Percentiles rank a stretch among this genome's conserved stretches.
Conservation (phyloP, 2,329 filamentous ascomycete genomes). For the Diaporthe citriasiana region DNA sequence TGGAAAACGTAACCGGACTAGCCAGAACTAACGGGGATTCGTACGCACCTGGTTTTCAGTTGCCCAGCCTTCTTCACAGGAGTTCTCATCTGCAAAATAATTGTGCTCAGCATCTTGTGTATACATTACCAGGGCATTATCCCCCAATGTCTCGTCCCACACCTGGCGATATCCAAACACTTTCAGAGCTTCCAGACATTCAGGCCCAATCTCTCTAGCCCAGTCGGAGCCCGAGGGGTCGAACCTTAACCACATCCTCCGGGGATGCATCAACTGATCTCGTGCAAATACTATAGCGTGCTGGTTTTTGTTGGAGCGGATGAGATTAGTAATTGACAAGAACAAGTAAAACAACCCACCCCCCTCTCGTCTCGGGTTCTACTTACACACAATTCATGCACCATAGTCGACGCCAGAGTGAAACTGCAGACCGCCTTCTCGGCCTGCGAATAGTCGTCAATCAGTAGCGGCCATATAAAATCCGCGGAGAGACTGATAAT, state of each 20-base stretch:
- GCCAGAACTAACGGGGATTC: not conserved
- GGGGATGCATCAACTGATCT: not conserved
- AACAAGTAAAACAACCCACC: too few relatives aligned
- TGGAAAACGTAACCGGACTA: not conserved
- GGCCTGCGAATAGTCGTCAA: slow-evolving; percentile 35
- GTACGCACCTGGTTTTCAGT: slow-evolving; percentile 38
- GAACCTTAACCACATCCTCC: slow-evolving; percentile 8
- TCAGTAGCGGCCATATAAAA: slow-evolving; percentile 37
- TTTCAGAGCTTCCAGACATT: not conserved
- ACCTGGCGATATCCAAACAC: slow-evolving; percentile 26
- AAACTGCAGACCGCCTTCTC: slow-evolving; percentile 40
- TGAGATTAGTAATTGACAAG: not conserved
- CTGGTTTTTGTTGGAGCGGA: slow-evolving; percentile 2
- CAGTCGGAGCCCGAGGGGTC: slow-evolving; percentile 13
- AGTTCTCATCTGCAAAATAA: slow-evolving; percentile 6
- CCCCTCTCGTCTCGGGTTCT: too few relatives aligned
- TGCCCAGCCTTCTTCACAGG: slow-evolving; percentile 34
- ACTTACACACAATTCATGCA: slow-evolving; percentile 40
- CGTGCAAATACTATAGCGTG: slow-evolving; percentile 18
- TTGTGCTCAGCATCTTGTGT: not conserved
- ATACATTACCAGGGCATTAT: rapidly evolving
- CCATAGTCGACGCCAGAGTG: slow-evolving; percentile 30
- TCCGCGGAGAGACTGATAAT: slow-evolving; percentile 24
- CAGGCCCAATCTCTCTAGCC: not conserved
- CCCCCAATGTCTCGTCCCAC: not conserved